Conservation (phyloP, 768 basidiomycete genomes). For the Lactifluus hygrophoroides region DNA sequence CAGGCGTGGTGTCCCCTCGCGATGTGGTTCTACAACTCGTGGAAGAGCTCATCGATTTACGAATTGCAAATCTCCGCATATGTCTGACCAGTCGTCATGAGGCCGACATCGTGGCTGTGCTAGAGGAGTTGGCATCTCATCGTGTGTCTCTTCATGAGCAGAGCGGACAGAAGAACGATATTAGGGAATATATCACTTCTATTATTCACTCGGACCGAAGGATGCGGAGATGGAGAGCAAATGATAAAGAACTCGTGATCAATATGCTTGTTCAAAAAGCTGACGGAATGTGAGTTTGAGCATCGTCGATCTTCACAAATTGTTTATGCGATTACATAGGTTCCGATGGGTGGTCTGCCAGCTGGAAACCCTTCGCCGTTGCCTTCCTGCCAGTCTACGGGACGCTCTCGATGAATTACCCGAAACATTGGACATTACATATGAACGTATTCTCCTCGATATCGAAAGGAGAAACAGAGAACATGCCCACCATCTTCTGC, state of each 20-base stretch:
- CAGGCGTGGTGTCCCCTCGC: too few relatives aligned
- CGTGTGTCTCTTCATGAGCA: not conserved
- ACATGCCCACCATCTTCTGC: too few relatives aligned
- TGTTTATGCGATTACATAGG: not conserved
- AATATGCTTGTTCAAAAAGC: not conserved
- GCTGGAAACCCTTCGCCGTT: not conserved
- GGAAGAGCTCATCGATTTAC: not conserved
- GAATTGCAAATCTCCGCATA: too few relatives aligned
- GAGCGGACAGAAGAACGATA: not conserved
- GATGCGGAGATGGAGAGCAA: not conserved
- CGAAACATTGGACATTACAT: not conserved
- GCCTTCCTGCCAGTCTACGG: not conserved
- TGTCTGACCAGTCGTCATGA: not conserved
- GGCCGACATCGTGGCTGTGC: not conserved
- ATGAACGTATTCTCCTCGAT: too few relatives aligned
- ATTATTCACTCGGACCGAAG: not conserved
- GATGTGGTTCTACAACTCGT: not conserved
- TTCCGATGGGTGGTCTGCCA: not conserved
- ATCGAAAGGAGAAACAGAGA: too few relatives aligned
- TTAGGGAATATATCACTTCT: not conserved
- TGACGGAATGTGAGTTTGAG: not conserved
- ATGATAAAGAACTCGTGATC: not conserved
- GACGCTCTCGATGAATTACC: not conserved
- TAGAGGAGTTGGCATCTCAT: not conserved
- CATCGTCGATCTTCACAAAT: not conserved